Evolutionary conservation across 768 basidiomycete species (phyloP).

Genomic region (Serendipita sp.): DNA sequence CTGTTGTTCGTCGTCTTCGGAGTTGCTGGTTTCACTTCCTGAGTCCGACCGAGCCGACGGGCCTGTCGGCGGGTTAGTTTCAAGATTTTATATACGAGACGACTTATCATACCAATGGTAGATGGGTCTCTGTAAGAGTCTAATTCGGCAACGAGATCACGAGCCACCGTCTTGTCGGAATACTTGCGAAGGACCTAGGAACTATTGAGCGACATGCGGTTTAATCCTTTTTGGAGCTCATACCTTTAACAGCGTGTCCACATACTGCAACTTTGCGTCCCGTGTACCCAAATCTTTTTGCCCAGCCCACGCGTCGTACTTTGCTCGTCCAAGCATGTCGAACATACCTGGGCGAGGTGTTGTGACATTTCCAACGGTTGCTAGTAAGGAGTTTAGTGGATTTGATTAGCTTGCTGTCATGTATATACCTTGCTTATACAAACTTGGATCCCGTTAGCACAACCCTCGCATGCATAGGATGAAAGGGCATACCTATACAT

Average conservation of each 20-base stretch:
- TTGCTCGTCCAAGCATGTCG: constrained; percentile 84
- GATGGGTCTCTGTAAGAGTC: constrained; percentile 55
- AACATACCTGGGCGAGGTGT: constrained; percentile 66
- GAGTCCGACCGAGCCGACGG: constrained; percentile 32
- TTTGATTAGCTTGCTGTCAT: background rate
- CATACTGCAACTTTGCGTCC: constrained; percentile 82
- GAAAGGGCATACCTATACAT: constrained; percentile 61
- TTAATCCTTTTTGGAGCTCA: constrained; percentile 7
- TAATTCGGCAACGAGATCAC: constrained; percentile 57
- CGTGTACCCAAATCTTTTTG: constrained; percentile 62
- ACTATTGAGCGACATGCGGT: background rate
- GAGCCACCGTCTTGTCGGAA: constrained; percentile 66
- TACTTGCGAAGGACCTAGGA: constrained; percentile 64
- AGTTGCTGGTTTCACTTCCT: constrained; percentile 8
- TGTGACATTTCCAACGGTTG: constrained; percentile 79
- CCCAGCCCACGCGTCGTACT: constrained; percentile 96
- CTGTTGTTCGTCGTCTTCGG: constrained; percentile 5
- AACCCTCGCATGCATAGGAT: background rate
- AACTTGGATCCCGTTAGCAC: constrained; percentile 26
- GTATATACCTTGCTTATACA: constrained; percentile 77
- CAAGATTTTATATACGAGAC: background rate
- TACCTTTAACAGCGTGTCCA: constrained; percentile 74
- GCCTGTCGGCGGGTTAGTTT: constrained; percentile 40
- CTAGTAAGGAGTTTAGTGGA: constrained; percentile 23
- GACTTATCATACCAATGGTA: constrained; percentile 36